Evolutionary conservation across 345 rosid genomes (phyloP), one percentile per base, ranked within the genome.

Genomic region (Lenwebbia sp.): DNA sequence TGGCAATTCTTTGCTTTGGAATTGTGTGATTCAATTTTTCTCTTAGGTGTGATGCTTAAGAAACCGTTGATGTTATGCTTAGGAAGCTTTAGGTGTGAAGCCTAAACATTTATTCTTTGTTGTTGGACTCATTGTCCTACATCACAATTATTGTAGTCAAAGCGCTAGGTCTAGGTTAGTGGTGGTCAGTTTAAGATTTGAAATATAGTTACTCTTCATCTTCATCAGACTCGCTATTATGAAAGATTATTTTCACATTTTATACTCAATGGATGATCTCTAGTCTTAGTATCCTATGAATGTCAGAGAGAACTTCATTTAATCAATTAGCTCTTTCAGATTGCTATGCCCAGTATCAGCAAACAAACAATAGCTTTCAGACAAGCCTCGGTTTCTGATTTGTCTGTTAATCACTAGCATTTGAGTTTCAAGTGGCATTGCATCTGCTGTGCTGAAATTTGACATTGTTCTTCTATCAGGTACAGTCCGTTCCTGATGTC

Each of bases 401-500:
- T 56, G 81, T 65, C 8, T 84, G 75, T 33, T 56, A 47, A 37
- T 84, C 78, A 70, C 78, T 33, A 33, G 78, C 78, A 65, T 65
- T 65, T 70, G 44, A 70, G 47, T 70, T 70, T 40, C 25, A 37
- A 40, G 23, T 58, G 57, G 30, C 49, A 40, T 26, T 19, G 75
- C 41, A n/a, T 51, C 30, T 78, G 33, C 83, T 55, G 23, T 40
- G 12, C 6, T 65, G 51, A 70, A 21, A 70, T 70, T 70, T 70
- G 78, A 33, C 44, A 4, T 82, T 88, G 87, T 28, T 13, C 11
- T 60, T 13, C 11, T 60, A 60, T 40, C 94, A 95, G 99, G 99
- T 93, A 89, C 88, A 96, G 98, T 90, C 99, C 98, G 76, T 95
- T 94, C 90, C 99, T 96, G 85, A 91, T 96, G 98, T 97, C 99